These are phyloP conservation scores for Pseudopyricularia cyperi DNA, from an alignment of 2,329 filamentous ascomycete species.

Conservation along the genomic window DNA sequence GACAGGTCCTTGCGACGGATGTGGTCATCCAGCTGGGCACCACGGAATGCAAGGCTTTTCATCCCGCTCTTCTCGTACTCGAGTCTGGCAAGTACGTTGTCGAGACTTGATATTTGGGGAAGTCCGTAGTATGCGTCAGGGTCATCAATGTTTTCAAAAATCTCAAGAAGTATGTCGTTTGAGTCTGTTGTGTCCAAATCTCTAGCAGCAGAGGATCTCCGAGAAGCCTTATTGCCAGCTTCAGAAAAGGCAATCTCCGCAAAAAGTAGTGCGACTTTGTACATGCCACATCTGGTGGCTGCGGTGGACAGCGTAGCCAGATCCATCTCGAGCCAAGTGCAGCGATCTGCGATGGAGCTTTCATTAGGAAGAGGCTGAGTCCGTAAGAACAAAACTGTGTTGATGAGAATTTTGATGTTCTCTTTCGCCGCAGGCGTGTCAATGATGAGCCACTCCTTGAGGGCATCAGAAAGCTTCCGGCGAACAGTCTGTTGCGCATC, in stretches of 20 bases:
- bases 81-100: constrained; percentile 65
- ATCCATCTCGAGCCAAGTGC: constrained; percentile 78
- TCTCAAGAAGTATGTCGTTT: constrained; percentile 58
- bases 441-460: constrained; percentile 49
- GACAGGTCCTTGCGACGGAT: constrained; percentile 46
- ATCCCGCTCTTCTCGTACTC: constrained; percentile 82
- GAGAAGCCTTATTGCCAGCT: constrained; percentile 35
- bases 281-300: constrained; percentile 69
- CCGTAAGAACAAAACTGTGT: constrained; percentile 75
- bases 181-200: constrained; percentile 33
- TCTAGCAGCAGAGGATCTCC: constrained; percentile 50
- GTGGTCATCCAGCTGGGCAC: constrained; percentile 80
- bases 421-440: constrained; percentile 32
- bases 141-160: constrained; percentile 90
- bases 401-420: constrained; percentile 61
- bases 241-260: constrained; percentile 59
- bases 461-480: constrained; percentile 49
- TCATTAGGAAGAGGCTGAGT: constrained; percentile 67
- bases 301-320: constrained; percentile 56
- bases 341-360: constrained; percentile 62
- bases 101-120: constrained; percentile 61
- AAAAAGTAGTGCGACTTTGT: constrained; percentile 74
- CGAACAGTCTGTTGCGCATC: constrained; percentile 47
- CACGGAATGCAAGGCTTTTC: constrained; percentile 80
- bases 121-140: constrained; percentile 94